These are phyloP conservation scores for Pyrrhoderma noxium DNA, from an alignment of 1,284 basidiomycete genomes.

Conservation along the genomic window DNA sequence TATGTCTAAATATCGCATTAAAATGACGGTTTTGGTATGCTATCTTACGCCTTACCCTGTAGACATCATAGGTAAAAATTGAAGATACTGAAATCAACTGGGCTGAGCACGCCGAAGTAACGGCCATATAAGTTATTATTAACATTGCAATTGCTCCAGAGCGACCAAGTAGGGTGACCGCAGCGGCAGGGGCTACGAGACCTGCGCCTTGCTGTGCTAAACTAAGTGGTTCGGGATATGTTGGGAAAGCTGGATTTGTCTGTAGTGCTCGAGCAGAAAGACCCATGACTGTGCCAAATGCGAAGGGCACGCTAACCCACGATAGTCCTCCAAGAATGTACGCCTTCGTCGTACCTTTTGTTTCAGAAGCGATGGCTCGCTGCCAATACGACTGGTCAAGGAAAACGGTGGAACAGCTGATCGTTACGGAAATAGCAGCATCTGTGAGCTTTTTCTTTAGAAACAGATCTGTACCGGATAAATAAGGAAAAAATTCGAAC, in stretches of 20 bases:
- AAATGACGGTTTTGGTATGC: neutral
- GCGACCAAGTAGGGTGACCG: constrained; percentile 43
- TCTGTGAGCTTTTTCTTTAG: neutral
- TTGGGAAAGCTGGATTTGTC: constrained; percentile 43
- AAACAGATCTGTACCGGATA: neutral
- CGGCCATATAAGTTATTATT: constrained; percentile 47
- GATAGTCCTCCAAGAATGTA: constrained; percentile 49
- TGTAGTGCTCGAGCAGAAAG: constrained; percentile 46
- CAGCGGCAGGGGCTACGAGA: constrained; percentile 46
- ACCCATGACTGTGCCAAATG: constrained; percentile 51
- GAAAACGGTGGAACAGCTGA: constrained; percentile 14
- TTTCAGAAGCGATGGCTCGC: constrained; percentile 24
- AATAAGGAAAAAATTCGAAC: neutral
- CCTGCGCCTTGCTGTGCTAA: constrained; percentile 43
- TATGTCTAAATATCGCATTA: constrained; percentile 55
- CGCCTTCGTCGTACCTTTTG: constrained; percentile 23
- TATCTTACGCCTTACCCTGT: constrained; percentile 5
- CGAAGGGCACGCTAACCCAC: constrained; percentile 57
- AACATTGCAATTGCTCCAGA: constrained; percentile 45
- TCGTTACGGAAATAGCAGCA: constrained; percentile 13
- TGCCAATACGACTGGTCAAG: constrained; percentile 33
- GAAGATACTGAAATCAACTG: constrained; percentile 54
- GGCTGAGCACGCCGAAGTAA: constrained; percentile 52
- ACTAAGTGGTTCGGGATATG: constrained; percentile 45
- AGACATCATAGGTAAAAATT: constrained; percentile 17